Conservation (phyloP, 2,329 filamentous ascomycete genomes). For the Penicillium sp. region DNA sequence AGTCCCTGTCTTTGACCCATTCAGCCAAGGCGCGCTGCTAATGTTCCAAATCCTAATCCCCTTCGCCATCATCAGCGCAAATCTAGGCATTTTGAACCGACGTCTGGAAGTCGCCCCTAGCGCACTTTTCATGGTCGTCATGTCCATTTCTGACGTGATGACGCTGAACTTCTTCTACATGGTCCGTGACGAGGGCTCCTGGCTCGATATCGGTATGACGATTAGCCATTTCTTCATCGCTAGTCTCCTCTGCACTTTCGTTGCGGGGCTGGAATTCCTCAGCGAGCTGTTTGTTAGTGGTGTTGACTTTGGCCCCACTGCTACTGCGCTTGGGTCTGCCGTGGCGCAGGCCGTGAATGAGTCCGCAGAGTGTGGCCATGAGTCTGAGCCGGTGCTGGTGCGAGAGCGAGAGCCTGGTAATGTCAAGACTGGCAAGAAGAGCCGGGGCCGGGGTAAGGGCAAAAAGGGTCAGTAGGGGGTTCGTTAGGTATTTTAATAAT, state of each 20-base stretch:
- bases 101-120: slow-evolving; percentile 82
- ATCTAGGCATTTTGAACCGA: slow-evolving; percentile 89
- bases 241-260: slow-evolving; percentile 86
- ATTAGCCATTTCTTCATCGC: slow-evolving; percentile 96
- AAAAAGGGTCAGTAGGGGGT: slow-evolving; percentile 9
- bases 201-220: slow-evolving; percentile 96
- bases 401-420: neutral
- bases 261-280: slow-evolving; percentile 81
- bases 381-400: neutral
- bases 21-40: slow-evolving; percentile 84
- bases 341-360: slow-evolving; percentile 27
- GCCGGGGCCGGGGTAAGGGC: neutral
- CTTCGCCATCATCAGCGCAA: slow-evolving; percentile 89
- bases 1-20: slow-evolving; percentile 90
- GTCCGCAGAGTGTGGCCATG: slow-evolving; percentile 23
- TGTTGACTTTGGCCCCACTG: slow-evolving; percentile 60
- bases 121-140: slow-evolving; percentile 91
- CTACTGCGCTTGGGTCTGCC: slow-evolving; percentile 18
- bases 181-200: slow-evolving; percentile 93
- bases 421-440: slow-evolving; percentile 10
- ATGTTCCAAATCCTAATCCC: slow-evolving; percentile 90
- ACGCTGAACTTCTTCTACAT: slow-evolving; percentile 98
- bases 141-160: slow-evolving; percentile 86
- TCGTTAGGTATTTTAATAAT: neutral
- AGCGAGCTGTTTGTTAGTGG: slow-evolving; percentile 83